phyloP scores from a whole-genome alignment of 768 basidiomycete species.

The Pleurotus tuber-regium region DNA sequence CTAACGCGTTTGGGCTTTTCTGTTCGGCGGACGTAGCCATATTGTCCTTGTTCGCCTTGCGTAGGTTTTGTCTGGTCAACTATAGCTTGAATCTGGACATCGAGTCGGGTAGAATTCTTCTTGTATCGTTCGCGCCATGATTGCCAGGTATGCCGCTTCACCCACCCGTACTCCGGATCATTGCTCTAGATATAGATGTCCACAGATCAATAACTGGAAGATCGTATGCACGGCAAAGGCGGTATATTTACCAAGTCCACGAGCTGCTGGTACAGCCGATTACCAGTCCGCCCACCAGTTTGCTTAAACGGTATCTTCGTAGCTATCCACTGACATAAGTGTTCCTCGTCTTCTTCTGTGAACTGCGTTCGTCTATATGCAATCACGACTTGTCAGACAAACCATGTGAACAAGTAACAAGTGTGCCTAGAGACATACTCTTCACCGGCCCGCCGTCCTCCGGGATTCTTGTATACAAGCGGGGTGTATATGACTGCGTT shows the following conservation, averaged over 20 bases:
- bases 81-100: conserved; percentile 58
- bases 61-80: conserved; percentile 69
- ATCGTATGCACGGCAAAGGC: too few species aligned
- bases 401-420: neutral
- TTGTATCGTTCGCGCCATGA: conserved; percentile 90
- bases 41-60: conserved; percentile 77
- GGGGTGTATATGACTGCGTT: conserved; percentile 67
- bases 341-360: conserved; percentile 71
- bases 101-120: conserved; percentile 71
- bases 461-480: conserved; percentile 80
- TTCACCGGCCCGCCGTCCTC: conserved; percentile 77
- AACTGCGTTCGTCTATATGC: conserved; percentile 68
- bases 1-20: conserved; percentile 60
- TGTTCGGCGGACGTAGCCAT: conserved; percentile 74
- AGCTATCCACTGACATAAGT: conserved; percentile 77
- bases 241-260: conserved; percentile 78
- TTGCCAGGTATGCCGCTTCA: conserved; percentile 82
- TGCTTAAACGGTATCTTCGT: conserved; percentile 82
- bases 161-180: conserved; percentile 79
- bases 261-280: conserved; percentile 79
- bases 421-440: conserved; percentile 66
- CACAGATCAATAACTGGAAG: too few species aligned
- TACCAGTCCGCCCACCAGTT: conserved; percentile 79
- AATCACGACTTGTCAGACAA: neutral
- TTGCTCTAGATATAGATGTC: too few species aligned